Evolutionary conservation across 2,329 filamentous ascomycete species (phyloP), one percentile per base, ranked within the genome.

Genomic region (Huntiella abstrusa): DNA sequence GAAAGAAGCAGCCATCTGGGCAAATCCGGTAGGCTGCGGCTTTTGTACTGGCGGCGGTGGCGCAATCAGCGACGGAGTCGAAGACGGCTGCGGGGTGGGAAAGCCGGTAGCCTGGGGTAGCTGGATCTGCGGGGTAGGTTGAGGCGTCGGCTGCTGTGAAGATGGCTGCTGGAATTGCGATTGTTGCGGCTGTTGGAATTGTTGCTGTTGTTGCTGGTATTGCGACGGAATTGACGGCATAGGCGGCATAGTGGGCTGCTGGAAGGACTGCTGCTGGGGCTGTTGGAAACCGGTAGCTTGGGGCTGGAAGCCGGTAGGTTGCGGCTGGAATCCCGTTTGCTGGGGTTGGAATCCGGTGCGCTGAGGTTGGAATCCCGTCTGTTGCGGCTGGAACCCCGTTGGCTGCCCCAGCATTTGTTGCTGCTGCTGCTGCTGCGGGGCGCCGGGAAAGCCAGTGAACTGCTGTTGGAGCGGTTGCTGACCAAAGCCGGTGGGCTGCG

Each of bases 1-100:
- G 59, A 80, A 80, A 5, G 75, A 79, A 33, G 75, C 74, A 7
- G 76, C 72, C 73, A 80, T 80, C 52, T 77, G 70, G 45, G 63
- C 68, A 58, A 80, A 80, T 17, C 76, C 76, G 1, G 76, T 80
- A 12, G 74, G 60, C 57, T 80, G 75, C 5, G 80, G 70, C 53
- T 80, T 75, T 55, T 80, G 72, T 10, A 76, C 64, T 8, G 76
- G 69, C 11, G 75, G 64, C 7, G 75, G 63, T 22, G 73, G 66
- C 17, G 68, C 62, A 60, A 49, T 47, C 19, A 50, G 16, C 17
- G 49, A 50, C 13, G 45, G 62, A 48, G 57, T 58, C 52, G 62
- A 59, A 10, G 71, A 59, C 3, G 64, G 55, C 51, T 71, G 69
- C 28, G 69, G 65, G 19, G 65, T 54, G 33, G 63, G 56, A 56